These are phyloP conservation scores for Tephrocybe rancida DNA, from an alignment of 768 basidiomycete genomes.

Conservation along the genomic window DNA sequence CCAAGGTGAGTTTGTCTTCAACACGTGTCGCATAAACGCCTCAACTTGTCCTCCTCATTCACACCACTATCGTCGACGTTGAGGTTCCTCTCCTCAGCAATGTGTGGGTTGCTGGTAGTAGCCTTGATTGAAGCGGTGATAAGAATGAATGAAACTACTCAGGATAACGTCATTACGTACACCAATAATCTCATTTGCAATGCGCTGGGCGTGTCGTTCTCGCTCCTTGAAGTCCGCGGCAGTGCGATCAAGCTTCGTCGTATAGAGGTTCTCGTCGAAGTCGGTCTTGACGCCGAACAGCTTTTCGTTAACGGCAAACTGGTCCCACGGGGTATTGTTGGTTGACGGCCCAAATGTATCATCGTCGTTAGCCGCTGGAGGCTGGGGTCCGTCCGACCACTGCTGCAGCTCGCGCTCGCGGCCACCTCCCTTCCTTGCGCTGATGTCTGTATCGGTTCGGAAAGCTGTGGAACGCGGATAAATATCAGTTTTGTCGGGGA, in stretches of 20 bases:
- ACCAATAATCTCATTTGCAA: slow-evolving; percentile 90
- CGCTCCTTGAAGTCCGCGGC: slow-evolving; percentile 87
- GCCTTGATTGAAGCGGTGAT: slow-evolving; percentile 43
- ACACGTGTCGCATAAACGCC: slow-evolving; percentile 25
- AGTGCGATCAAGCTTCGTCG: slow-evolving; percentile 86
- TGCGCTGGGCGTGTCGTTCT: slow-evolving; percentile 82
- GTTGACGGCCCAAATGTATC: slow-evolving; percentile 63
- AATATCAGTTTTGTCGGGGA: slow-evolving; percentile 1
- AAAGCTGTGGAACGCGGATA: slow-evolving; percentile 52
- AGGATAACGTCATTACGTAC: slow-evolving; percentile 45
- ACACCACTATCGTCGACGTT: slow-evolving; percentile 67
- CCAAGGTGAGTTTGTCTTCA: slow-evolving; percentile 13
- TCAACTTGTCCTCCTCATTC: slow-evolving; percentile 96
- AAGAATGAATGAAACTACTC: slow-evolving; percentile 4
- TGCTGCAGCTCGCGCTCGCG: slow-evolving; percentile 82
- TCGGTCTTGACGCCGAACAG: slow-evolving; percentile 90
- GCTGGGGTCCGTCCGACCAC: slow-evolving; percentile 60
- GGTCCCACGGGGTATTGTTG: slow-evolving; percentile 77
- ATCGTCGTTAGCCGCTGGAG: slow-evolving; percentile 53
- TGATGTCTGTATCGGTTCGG: slow-evolving; percentile 82
- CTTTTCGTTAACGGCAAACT: slow-evolving; percentile 91
- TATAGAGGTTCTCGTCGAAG: slow-evolving; percentile 94
- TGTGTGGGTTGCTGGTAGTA: slow-evolving; percentile 73
- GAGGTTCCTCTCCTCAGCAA: slow-evolving; percentile 85
- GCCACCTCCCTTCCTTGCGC: slow-evolving; percentile 48